These are phyloP conservation scores for Calonectria naviculata DNA, from an alignment of 2,329 filamentous ascomycete species.

Conservation along the genomic window DNA sequence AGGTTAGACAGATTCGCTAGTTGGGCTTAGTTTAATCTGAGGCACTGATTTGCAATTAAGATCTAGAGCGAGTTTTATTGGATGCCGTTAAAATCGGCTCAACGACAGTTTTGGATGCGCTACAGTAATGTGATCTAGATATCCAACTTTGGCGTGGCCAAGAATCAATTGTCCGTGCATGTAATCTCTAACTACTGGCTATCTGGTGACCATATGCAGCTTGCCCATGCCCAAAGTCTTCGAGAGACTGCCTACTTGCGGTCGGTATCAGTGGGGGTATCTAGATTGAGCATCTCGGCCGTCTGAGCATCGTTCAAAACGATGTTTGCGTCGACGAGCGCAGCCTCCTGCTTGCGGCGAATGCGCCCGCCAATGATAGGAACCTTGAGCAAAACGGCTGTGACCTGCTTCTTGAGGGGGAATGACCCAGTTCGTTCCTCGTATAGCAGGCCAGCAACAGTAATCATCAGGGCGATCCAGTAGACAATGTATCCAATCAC, in stretches of 20 bases:
- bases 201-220: background rate
- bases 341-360: background rate
- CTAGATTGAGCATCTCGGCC: background rate
- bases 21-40: background rate
- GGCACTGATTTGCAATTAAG: too few species aligned
- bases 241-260: background rate
- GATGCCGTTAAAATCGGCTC: background rate
- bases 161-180: background rate
- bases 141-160: background rate
- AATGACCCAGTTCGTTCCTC: slow-evolving; percentile 18
- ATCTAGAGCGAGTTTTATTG: too few species aligned
- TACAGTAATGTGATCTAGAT: background rate
- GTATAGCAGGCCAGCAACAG: slow-evolving; percentile 45
- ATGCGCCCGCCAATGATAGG: background rate
- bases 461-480: slow-evolving; percentile 66
- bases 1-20: background rate
- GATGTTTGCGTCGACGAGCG: background rate
- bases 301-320: background rate
- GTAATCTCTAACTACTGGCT: background rate
- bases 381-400: background rate
- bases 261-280: background rate
- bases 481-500: slow-evolving; percentile 89
- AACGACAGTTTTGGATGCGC: background rate
- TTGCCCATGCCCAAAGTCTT: background rate
- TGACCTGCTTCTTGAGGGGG: background rate